Conservation (phyloP, 192 early-diverging fungal species). For the Coemansia sp. region DNA sequence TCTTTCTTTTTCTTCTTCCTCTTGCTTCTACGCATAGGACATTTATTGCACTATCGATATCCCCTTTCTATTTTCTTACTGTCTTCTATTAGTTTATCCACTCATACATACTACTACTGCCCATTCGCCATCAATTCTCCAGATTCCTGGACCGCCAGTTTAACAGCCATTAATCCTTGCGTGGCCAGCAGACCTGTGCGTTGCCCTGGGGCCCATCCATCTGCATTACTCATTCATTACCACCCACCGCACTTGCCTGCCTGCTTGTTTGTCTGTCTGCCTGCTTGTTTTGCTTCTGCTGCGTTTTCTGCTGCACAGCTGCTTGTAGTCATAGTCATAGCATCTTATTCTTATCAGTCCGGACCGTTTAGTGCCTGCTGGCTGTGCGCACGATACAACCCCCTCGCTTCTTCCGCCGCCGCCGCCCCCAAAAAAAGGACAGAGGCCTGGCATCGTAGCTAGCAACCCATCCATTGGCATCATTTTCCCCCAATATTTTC, state of each 20-base stretch:
- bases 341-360: not conserved
- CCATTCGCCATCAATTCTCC: slow-evolving; percentile 6
- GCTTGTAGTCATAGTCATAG: not conserved
- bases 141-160: not conserved
- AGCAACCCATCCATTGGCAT: not conserved
- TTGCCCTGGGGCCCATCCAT: not conserved
- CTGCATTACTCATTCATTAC: slow-evolving; percentile 12
- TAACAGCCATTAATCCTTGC: not conserved
- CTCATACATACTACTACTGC: not conserved
- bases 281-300: not conserved
- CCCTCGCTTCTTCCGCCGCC: not conserved
- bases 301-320: not conserved
- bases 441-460: not conserved
- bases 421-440: not conserved
- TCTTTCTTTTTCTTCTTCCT: slow-evolving; percentile 23
- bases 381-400: not conserved
- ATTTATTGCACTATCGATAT: slow-evolving; percentile 50
- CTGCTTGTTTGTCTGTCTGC: too few species aligned
- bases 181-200: not conserved
- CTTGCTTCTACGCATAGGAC: slow-evolving; percentile 3
- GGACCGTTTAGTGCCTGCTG: not conserved
- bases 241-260: too few species aligned
- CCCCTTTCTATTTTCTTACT: slow-evolving; percentile 19
- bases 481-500: slow-evolving; percentile 8
- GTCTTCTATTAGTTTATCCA: slow-evolving; percentile 32